These are phyloP conservation scores for Teratosphaeria gauchensis DNA, from an alignment of 2,329 filamentous ascomycete genomes.

Conservation along the genomic window DNA sequence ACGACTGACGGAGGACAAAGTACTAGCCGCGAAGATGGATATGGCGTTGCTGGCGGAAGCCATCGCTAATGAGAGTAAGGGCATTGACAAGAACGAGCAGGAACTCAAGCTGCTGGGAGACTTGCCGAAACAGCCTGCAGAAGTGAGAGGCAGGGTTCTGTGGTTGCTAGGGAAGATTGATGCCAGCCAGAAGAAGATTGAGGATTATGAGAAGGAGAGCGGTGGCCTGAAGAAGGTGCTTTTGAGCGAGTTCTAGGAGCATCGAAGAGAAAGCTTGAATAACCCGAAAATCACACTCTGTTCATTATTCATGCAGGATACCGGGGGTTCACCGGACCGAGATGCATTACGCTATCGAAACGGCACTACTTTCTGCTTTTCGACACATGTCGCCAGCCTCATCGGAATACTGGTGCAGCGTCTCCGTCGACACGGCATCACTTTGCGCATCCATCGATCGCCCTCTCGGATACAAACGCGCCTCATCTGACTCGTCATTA, in stretches of 20 bases:
- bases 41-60: slow-evolving; percentile 60
- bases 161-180: slow-evolving; percentile 69
- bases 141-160: slow-evolving; percentile 55
- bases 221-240: slow-evolving; percentile 62
- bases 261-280: neutral
- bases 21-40: slow-evolving; percentile 60
- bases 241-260: slow-evolving; percentile 34
- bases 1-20: slow-evolving; percentile 58
- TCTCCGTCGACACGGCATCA: neutral
- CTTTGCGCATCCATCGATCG: neutral
- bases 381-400: neutral
- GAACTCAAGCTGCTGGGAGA: slow-evolving; percentile 65
- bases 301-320: neutral
- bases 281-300: neutral
- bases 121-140: slow-evolving; percentile 59
- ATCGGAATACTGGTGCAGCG: neutral
- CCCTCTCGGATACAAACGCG: neutral
- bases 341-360: neutral
- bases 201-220: slow-evolving; percentile 64
- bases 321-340: neutral
- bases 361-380: neutral
- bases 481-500: neutral
- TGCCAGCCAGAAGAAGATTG: slow-evolving; percentile 64
- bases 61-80: slow-evolving; percentile 61
- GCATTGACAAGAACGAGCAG: slow-evolving; percentile 67